Evolutionary conservation across 176 grass and related monocot species (phyloP), one percentile per base, ranked within the genome.

Genomic region (Calamus simplicifolius): DNA sequence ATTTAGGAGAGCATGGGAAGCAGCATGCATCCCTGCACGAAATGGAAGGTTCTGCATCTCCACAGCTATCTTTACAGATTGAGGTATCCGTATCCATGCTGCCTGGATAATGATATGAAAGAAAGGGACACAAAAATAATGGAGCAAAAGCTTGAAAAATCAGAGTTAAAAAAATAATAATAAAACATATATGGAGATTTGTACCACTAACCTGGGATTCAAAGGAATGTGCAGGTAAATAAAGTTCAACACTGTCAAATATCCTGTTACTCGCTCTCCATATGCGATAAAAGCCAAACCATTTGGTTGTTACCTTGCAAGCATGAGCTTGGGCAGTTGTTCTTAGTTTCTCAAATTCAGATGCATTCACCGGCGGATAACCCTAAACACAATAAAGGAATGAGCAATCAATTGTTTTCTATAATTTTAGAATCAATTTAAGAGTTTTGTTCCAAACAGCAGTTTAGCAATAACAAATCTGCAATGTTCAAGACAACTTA

Each of bases 241-340:
- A 71, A 75, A 96, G 86, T 43, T 86, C 72, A 18, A 88, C 21
- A 8, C 60, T 85, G 56, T 97, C 87, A 48, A 79, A 85, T 77
- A 91, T 90, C 76, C 69, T 64, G 65, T 87, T 85, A 69, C 72
- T 82, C 38, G 86, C 60, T 85, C 83, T 87, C 67, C 72, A 82
- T 77, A 97, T 88, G 21, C 81, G 81, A 75, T 91, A 82, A 88
- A 88, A 97, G 4, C 87, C 92, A 87, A 97, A 97, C 92, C 92
- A 97, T 76, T 76, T 90, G 35, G 83, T 97, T 61, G 81, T 91
- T 57, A 97, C 81, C 56, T 67, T 79, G 58, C 92, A 91, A 75
- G 74, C 52, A 88, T 88, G 85, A 84, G 84, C 84, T 79, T 73
- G 80, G 13, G 92, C 83, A 50, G 58, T 91, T 68, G 92, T 90